Percentiles rank a stretch among this genome's conserved stretches.
Conservation (phyloP, 1,139 yeast genomes). For the Geotrichum candidum region DNA sequence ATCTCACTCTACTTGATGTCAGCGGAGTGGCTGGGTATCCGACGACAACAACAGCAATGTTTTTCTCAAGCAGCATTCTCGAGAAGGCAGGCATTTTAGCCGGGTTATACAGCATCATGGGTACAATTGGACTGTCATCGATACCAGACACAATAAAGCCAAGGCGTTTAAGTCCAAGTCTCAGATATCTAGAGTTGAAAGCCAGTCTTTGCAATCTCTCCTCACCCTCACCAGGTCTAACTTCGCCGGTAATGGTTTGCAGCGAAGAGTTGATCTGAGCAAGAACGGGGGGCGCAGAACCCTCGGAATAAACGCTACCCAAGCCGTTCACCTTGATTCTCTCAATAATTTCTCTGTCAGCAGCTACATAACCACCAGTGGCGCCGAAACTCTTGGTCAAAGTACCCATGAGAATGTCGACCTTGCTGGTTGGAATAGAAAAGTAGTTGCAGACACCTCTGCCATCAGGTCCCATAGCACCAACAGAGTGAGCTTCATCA, state of each 20-base stretch:
- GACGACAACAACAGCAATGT: conserved; percentile 90
- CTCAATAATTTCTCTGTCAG: conserved; percentile 60
- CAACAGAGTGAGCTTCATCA: conserved; percentile 97
- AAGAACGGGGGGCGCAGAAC: conserved; percentile 84
- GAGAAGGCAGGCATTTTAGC: conserved; percentile 92
- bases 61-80: conserved; percentile 67
- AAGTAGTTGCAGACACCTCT: conserved; percentile 94
- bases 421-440: conserved; percentile 62
- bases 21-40: conserved; percentile 98
- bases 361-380: conserved; percentile 94
- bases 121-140: conserved; percentile 95
- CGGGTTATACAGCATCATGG: conserved; percentile 79
- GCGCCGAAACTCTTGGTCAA: conserved; percentile 97
- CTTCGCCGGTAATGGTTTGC: conserved; percentile 68
- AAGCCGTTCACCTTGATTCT: conserved; percentile 66
- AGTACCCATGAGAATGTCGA: conserved; percentile 95
- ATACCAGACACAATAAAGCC: conserved; percentile 94
- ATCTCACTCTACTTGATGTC: conserved; percentile 81
- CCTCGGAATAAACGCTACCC: conserved; percentile 73
- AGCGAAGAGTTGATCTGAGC: conserved; percentile 82
- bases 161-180: conserved; percentile 81
- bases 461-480: conserved; percentile 92
- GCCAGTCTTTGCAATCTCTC: conserved; percentile 91
- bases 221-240: conserved; percentile 88
- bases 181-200: conserved; percentile 85